phyloP scores from a whole-genome alignment of 2,329 filamentous ascomycete genomes.

The Hymenoscyphus salicellus region DNA sequence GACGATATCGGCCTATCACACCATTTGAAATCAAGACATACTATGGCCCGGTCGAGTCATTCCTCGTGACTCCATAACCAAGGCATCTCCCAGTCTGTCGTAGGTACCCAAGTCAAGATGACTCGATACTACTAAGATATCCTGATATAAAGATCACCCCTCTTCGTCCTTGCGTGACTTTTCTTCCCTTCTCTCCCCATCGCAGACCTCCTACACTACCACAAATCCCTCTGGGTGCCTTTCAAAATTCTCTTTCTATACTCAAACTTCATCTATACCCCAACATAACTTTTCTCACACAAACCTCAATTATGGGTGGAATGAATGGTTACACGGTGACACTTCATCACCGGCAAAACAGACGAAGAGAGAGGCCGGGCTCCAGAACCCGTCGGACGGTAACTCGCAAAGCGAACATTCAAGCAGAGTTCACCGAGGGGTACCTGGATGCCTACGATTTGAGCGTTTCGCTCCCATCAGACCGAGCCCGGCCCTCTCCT shows the following conservation, averaged over 20 bases:
- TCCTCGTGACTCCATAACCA: constrained; percentile 6
- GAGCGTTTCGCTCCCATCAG: constrained; percentile 27
- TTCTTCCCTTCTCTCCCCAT: constrained; percentile 20
- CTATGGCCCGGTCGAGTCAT: constrained; percentile 3
- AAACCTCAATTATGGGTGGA: constrained; percentile 18
- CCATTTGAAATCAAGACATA: constrained; percentile 7
- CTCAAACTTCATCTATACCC: constrained; percentile 1
- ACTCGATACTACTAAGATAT: neutral
- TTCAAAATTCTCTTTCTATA: constrained; percentile 1
- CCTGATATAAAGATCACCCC: constrained; percentile 22
- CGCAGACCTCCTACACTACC: constrained; percentile 27
- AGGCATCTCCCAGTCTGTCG: neutral
- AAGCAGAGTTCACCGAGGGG: constrained; percentile 28
- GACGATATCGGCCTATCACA: constrained; percentile 11
- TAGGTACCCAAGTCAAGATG: neutral
- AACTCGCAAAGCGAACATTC: constrained; percentile 27
- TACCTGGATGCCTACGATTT: constrained; percentile 30
- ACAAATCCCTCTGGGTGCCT: constrained; percentile 17
- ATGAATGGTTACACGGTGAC: constrained; percentile 24
- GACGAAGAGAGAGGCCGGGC: constrained; percentile 34
- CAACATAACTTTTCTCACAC: neutral
- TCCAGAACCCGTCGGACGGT: constrained; percentile 32
- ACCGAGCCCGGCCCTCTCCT: constrained; percentile 30
- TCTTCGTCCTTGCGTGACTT: constrained; percentile 12
- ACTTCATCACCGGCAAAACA: constrained; percentile 33